Evolutionary conservation across 2,329 filamentous ascomycete genomes (phyloP).

Genomic region (Cladosporium oxysporum): DNA sequence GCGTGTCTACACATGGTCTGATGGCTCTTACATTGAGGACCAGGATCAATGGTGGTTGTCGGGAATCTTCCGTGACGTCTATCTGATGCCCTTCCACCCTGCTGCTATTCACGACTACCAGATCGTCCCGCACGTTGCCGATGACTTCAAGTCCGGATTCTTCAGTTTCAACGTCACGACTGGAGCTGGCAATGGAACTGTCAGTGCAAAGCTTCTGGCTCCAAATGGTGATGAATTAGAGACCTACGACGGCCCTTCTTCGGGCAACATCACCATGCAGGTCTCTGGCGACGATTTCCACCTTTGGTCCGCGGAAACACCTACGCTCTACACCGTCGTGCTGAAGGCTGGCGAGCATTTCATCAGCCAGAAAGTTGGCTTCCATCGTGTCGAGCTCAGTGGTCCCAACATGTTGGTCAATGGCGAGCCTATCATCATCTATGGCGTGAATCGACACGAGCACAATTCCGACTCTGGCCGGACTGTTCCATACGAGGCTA

Average conservation of each 20-base stretch:
- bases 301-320: constrained; percentile 70
- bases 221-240: constrained; percentile 35
- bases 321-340: constrained; percentile 60
- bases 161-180: constrained; percentile 61
- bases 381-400: constrained; percentile 63
- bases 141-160: constrained; percentile 45
- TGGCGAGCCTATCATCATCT: constrained; percentile 59
- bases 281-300: constrained; percentile 52
- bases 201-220: constrained; percentile 48
- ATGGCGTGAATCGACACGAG: constrained; percentile 68
- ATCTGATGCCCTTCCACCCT: constrained; percentile 59
- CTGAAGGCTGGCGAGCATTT: constrained; percentile 37
- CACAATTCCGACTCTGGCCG: constrained; percentile 65
- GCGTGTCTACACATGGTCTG: constrained; percentile 67
- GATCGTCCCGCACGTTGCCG: constrained; percentile 17
- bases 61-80: constrained; percentile 67
- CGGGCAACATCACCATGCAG: constrained; percentile 17
- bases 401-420: constrained; percentile 63
- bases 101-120: constrained; percentile 14
- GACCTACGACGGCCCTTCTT: constrained; percentile 35
- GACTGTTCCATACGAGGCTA: constrained; percentile 61
- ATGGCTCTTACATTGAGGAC: constrained; percentile 69
- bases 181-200: constrained; percentile 53
- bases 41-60: constrained; percentile 51
- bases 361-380: constrained; percentile 59